Conservation (phyloP, 176 grass and related monocot species). For the Cenchrus americanus region DNA sequence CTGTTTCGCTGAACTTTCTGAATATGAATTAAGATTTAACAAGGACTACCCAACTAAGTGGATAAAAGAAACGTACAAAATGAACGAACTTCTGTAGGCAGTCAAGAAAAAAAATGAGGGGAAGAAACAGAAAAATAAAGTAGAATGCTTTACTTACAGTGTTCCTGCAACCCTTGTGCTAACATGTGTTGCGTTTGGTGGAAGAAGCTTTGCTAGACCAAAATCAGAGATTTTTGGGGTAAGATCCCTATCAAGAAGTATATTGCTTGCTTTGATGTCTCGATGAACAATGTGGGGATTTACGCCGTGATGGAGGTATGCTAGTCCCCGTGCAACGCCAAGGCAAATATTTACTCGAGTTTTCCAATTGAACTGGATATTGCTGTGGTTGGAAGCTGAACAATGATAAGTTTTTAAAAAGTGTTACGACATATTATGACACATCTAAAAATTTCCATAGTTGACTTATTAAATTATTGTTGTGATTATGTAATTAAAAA, state of each 20-base stretch:
- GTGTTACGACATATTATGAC: neutral
- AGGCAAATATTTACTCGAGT: slow-evolving; percentile 75
- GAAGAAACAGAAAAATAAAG: neutral
- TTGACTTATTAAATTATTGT: neutral
- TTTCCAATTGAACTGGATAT: slow-evolving; percentile 73
- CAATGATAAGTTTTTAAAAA: slow-evolving; percentile 6
- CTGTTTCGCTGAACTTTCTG: slow-evolving; percentile 25
- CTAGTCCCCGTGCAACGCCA: slow-evolving; percentile 65
- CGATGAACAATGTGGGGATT: slow-evolving; percentile 71
- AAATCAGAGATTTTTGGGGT: slow-evolving; percentile 83
- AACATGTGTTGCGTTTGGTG: slow-evolving; percentile 68
- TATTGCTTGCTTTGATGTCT: slow-evolving; percentile 94
- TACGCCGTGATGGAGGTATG: slow-evolving; percentile 69
- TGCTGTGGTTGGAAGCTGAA: slow-evolving; percentile 59
- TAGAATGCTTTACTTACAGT: slow-evolving; percentile 60
- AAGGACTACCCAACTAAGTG: slow-evolving; percentile 1
- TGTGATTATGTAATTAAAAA: neutral
- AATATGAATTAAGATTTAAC: slow-evolving; percentile 5
- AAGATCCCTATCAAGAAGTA: slow-evolving; percentile 76
- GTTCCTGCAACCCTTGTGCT: slow-evolving; percentile 88
- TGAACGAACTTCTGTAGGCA: neutral
- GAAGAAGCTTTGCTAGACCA: slow-evolving; percentile 78
- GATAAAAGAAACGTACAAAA: slow-evolving; percentile 6
- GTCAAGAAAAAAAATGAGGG: neutral
- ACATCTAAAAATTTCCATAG: neutral